Evolutionary conservation across 2,329 filamentous ascomycete species (phyloP), one percentile per base, ranked within the genome.

Genomic region (Cercospora sp.): DNA sequence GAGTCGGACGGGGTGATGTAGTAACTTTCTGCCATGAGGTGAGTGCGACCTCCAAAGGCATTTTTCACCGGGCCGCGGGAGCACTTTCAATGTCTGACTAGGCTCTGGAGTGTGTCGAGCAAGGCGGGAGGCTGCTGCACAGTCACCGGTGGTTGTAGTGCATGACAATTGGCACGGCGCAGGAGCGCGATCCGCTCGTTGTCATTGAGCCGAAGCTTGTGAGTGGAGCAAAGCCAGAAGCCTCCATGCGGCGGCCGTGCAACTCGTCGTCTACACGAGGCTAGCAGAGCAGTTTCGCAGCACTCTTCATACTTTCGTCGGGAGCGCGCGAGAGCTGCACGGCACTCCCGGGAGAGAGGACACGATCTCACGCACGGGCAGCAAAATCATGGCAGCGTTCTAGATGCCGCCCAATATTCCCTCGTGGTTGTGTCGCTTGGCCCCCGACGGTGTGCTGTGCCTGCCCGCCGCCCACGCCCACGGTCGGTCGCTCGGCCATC

Each of bases 1-100:
- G 53, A 32, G 26, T 43, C 62, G 13, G 60, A 62, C n/a, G 62
- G 32, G n/a, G 62, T 64, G 49, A 58, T 64, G 61, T 32, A 32
- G 40, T 28, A 45, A 55, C 28, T 63, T 32, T 64, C 62, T 64
- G 49, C 62, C 62, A 64, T 64, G 49, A n/a, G 12, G 49, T 18
- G 34, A 43, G 24, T 28, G 53, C 30, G 43, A 13, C 6, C 1
- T 18, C 32, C n/a, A 28, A 21, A 21, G 30, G 32, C 62, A 64
- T 64, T n/a, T n/a, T 30, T 55, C 51, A 13, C 16, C 60, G 13
- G 34, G 58, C 18, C 21, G 12, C 34, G 58, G 32, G 28, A 16
- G 34, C 21, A 26, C 24, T 43, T 43, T n/a, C 30, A 34, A 40
- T 32, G 21, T 32, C 32, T 40, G 58, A 18, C 58, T 16, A 21